Conservation (phyloP, 2,329 filamentous ascomycete genomes). For the Aspergillus spinulosporus region DNA sequence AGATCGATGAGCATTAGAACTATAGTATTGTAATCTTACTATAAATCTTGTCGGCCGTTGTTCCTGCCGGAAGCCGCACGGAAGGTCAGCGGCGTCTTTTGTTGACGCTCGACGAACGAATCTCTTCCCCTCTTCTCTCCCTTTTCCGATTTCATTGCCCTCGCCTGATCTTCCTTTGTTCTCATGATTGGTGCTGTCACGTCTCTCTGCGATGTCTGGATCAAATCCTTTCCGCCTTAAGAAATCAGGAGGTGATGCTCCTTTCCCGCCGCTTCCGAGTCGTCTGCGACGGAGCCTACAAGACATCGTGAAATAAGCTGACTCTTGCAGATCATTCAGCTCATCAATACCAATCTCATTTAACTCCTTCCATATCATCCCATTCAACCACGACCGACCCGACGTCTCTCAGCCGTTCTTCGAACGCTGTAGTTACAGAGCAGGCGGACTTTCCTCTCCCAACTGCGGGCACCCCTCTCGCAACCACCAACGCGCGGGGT, state of each 20-base stretch:
- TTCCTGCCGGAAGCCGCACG: constrained; percentile 16
- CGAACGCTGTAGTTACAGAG: constrained; percentile 19
- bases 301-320: constrained; percentile 12
- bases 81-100: constrained; percentile 13
- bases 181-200: constrained; percentile 34
- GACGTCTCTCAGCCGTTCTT: constrained; percentile 10
- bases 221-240: constrained; percentile 54
- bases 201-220: constrained; percentile 45
- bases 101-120: constrained; percentile 10
- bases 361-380: constrained; percentile 8
- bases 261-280: constrained; percentile 23
- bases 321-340: constrained; percentile 17
- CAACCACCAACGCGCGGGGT: constrained; percentile 24
- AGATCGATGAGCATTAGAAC: constrained; percentile 2
- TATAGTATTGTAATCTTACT: background rate
- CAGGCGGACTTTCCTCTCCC: constrained; percentile 20
- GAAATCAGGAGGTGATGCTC: constrained; percentile 35
- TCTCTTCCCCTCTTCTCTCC: constrained; percentile 20
- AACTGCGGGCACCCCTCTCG: constrained; percentile 20
- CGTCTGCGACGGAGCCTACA: constrained; percentile 4
- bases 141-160: constrained; percentile 6
- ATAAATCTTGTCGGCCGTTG: constrained; percentile 7
- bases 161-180: constrained; percentile 21
- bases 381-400: constrained; percentile 11
- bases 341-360: constrained; percentile 10